A percentile compares a stretch with the other conserved stretches of the same genome.
Evolutionary conservation across 306 rosid genomes (phyloP).

Genomic region (Alnus rubra): DNA sequence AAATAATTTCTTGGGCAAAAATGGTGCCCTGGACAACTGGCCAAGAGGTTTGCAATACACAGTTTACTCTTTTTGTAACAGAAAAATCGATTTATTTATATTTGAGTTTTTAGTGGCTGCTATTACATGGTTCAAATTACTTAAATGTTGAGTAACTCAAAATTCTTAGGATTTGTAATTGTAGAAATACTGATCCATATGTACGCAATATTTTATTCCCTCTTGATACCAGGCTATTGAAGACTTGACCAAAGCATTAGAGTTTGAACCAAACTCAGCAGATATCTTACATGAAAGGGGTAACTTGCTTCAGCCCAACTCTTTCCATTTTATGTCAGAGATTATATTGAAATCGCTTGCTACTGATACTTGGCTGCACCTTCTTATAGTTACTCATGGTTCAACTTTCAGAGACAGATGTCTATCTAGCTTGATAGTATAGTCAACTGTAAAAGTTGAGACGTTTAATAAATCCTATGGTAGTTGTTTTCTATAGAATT

Average conservation of each 20-base stretch:
- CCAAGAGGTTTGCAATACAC: background rate
- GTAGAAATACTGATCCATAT: constrained; percentile 15
- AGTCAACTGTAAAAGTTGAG: background rate
- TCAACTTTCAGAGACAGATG: background rate
- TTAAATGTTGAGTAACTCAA: background rate
- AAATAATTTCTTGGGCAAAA: background rate
- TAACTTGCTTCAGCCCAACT: constrained; percentile 34
- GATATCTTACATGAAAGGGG: constrained; percentile 95
- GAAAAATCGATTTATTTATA: background rate
- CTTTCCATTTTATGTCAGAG: background rate
- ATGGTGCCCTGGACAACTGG: background rate
- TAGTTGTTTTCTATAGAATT: background rate
- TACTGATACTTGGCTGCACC: background rate
- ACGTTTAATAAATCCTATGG: background rate
- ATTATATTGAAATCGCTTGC: background rate
- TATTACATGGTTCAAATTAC: constrained; percentile 2
- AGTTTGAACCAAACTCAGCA: constrained; percentile 72
- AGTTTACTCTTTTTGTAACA: background rate
- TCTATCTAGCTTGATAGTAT: constrained; percentile 7
- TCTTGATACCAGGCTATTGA: constrained; percentile 70
- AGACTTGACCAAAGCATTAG: constrained; percentile 86
- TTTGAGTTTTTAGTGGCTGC: constrained; percentile 13
- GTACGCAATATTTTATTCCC: constrained; percentile 19
- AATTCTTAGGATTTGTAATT: constrained; percentile 26
- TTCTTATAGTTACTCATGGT: background rate